Evolutionary conservation across 257 asterid species (phyloP).

Genomic region (Scutellaria minor): DNA sequence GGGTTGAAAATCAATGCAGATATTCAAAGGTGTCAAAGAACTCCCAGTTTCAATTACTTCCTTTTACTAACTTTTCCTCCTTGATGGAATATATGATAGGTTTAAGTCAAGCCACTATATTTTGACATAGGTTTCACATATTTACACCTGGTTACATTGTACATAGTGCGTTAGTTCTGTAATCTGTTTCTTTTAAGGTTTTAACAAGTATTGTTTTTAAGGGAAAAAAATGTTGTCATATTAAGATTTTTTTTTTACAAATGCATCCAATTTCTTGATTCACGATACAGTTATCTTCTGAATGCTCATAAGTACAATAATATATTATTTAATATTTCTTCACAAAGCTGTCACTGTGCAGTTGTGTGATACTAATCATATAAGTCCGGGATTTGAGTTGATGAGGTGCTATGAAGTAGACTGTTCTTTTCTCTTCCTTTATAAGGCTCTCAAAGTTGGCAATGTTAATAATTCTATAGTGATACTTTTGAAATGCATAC

Average conservation of each 20-base stretch:
- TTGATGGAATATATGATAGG: constrained; percentile 17
- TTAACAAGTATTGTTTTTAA: not conserved
- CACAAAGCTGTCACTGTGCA: not conserved
- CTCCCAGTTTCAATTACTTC: constrained; percentile 25
- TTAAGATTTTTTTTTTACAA: not conserved
- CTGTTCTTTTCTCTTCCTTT: constrained; percentile 3
- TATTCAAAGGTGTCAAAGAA: constrained; percentile 61
- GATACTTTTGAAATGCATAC: constrained; percentile 25
- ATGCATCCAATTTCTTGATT: not conserved
- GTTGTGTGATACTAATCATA: no score
- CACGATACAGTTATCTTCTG: constrained; percentile 14
- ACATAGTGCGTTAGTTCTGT: constrained; percentile 1
- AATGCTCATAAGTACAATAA: constrained; percentile 3
- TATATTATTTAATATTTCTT: constrained; percentile 1
- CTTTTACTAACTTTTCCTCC: constrained; percentile 19
- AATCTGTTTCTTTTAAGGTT: constrained; percentile 3
- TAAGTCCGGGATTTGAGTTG: no score
- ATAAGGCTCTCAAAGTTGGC: not conserved
- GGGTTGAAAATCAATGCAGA: constrained; percentile 93
- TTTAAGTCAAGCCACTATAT: constrained; percentile 9
- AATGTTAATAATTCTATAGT: constrained; percentile 6
- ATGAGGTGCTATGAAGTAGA: not conserved
- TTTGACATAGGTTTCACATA: constrained; percentile 10
- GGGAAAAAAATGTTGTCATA: constrained; percentile 14
- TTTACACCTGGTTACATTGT: constrained; percentile 18